Base-by-base conservation (phyloP, 163 green algal genomes). In the Scenedesmus sp. region DNA sequence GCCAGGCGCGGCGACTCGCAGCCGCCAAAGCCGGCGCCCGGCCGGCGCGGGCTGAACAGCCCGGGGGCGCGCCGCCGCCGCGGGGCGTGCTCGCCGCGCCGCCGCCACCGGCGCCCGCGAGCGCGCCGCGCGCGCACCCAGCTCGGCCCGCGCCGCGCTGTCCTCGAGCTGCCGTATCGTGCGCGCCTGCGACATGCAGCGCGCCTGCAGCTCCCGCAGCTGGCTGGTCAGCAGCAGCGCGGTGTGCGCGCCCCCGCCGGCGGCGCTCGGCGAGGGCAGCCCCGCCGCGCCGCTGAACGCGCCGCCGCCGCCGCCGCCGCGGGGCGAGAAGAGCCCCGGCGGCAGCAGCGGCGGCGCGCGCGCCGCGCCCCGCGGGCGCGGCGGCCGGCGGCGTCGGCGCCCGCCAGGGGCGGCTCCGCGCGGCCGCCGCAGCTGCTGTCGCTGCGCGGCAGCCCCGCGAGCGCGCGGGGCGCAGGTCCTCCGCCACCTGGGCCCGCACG, bases 111-210 rank as follows among this genome's bases (percentile, higher is more conserved):
- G 39, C 39, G 62, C 33, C n/a, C 9, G 22, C 5, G n/a, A 9
- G n/a, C n/a, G n/a, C n/a, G n/a, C n/a, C n/a, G n/a, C n/a, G n/a
- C n/a, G n/a, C n/a, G n/a, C 56, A 42, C 33, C 62, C 54, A 77
- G 18, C 9, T 77, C 54, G 14, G 47, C 53, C 50, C 58, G 53
- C 26, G 36, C 24, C 20, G 67, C 54, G 1, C 17, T n/a, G 22
- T 77, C 48, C 26, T 67, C 54, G 1, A 77, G 69, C 54, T 67
- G 24, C 2, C 39, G 24, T 22, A 77, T 77, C 5, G 33, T 47
- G 2, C 54, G 1, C 3, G 18, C 47, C 11, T 67, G 20, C 17
- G n/a, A 24, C 22, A 67, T 3, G 3, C 5, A 31, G 2, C 65
- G n/a, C 7, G 24, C 33, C 36, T 77, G 69, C 69, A 77, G 34